Base-by-base conservation (phyloP, 768 basidiomycete genomes). In the Sporobolomyces pararoseus region DNA sequence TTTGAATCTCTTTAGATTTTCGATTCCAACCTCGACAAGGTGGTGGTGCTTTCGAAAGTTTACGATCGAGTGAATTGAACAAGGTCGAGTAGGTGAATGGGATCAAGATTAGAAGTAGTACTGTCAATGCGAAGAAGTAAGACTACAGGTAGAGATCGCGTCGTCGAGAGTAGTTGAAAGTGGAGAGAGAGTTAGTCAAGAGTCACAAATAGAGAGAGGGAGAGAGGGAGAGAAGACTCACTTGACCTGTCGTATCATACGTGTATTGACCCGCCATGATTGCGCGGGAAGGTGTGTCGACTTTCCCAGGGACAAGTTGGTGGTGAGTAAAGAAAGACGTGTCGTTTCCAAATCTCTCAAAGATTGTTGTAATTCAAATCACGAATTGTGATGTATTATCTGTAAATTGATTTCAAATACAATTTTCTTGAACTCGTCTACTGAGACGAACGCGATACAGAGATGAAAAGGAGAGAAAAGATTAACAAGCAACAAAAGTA, bases 81-180 rank as follows among this genome's bases (percentile, higher is more conserved):
- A 81, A 49, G 37, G 77, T 67, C 59, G 82, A 79, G 27, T 85
- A 75, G 1, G 92, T 89, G 70, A 89, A 79, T 0, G 95, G 95
- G 42, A 91, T 79, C 68, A 98, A 86, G 51, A 91, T 77, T 74
- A 97, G 84, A 65, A 87, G 86, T 73, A 97, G 87, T 78, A 96
- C 87, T 12, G 92, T 91, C 64, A 98, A 86, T 69, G 92, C 80
- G 80, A 97, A 97, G 82, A 93, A 97, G 44, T 75, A 71, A 23
- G 63, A 61, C 78, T 77, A 77, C 76, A 16, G 37, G 57, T 7
- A 29, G 10, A 79, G 68, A 14, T 79, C 79, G n/a, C 76, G 47
- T 34, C 27, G 25, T n/a, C n/a, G n/a, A n/a, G n/a, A n/a, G n/a
- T n/a, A n/a, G n/a, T n/a, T n/a, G n/a, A n/a, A n/a, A n/a, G n/a